Evolutionary conservation across 2,329 filamentous ascomycete species (phyloP), one percentile per base, ranked within the genome.

Genomic region (Calonectria pteridis): DNA sequence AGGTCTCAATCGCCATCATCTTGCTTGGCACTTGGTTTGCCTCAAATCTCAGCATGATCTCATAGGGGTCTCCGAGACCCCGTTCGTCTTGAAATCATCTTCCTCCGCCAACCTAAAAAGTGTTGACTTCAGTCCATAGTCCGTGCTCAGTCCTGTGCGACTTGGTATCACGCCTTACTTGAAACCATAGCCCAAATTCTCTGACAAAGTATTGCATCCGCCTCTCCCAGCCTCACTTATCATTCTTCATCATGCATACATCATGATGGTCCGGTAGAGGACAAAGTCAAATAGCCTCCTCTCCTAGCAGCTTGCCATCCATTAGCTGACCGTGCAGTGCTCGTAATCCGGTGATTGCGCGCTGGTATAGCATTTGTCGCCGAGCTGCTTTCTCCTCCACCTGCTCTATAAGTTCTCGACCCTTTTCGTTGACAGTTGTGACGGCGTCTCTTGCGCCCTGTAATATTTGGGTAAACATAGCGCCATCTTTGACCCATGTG

Each of bases 321-420:
- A 76, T 55, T 16, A 82, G 50, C 20, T 63, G 72, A 11, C 72
- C 69, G 11, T 80, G 78, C 9, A 82, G 62, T 28, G 73, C 75
- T 23, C 76, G 76, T n/a, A 82, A 51, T n/a, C 67, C 77, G 0
- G 73, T 73, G 0, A 72, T 78, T 2, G 75, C 80, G 65, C 66
- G 67, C 33, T 75, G 53, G 65, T 78, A 81, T 6, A 76, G 16
- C 31, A 72, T 37, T 18, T 33, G 74, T 11, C 80, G 79, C 26
- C 58, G 58, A 16, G 70, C 68, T 35, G 63, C 10, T 3, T 64
- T 67, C 18, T 78, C 74, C 23, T 77, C 69, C 18, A 81, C 20
- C 26, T 69, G 71, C 5, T 28, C 40, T 11, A 76, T 68, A 1
- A 50, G 40, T 20, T 69, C 70, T 28, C 73, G 68, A 7, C 33